A percentile compares a stretch with the other conserved stretches of the same genome.
Conservation (phyloP, 2,329 filamentous ascomycete genomes). For the Neurospora sp. region DNA sequence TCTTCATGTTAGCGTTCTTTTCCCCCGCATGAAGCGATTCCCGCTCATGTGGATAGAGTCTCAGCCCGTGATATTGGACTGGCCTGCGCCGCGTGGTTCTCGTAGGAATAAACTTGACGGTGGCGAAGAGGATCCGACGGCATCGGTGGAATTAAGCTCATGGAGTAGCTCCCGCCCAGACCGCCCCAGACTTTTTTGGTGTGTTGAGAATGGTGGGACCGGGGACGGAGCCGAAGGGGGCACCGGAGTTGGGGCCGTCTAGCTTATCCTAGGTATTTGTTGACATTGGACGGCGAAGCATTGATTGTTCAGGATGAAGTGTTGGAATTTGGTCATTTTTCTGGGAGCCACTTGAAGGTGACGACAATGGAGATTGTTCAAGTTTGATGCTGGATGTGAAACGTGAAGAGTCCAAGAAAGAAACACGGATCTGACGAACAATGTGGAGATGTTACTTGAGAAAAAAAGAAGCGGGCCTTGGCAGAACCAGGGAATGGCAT, state of each 20-base stretch:
- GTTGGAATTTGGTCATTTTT: not conserved
- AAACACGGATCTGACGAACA: not conserved
- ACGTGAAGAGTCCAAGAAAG: not conserved
- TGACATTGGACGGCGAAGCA: not conserved
- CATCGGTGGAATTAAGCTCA: not conserved
- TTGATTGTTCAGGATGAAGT: not conserved
- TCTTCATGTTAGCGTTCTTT: not conserved
- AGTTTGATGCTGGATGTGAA: not conserved
- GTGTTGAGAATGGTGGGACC: not conserved
- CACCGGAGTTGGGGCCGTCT: not conserved
- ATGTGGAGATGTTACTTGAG: not conserved
- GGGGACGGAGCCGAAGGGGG: not conserved
- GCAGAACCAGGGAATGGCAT: not conserved
- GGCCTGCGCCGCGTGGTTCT: not conserved
- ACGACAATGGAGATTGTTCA: not conserved
- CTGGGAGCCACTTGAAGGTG: too few species aligned
- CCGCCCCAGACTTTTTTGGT: not conserved
- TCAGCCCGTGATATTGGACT: not conserved
- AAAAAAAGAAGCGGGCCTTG: not conserved
- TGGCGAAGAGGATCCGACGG: not conserved
- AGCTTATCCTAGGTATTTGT: not conserved
- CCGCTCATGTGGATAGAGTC: not conserved
- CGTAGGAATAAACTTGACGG: not conserved
- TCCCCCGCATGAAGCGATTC: not conserved
- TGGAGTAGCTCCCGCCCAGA: not conserved